Evolutionary conservation across 1,139 yeast species (phyloP), one percentile per base, ranked within the genome.

Genomic region (Debaryomycetaceae sp.): DNA sequence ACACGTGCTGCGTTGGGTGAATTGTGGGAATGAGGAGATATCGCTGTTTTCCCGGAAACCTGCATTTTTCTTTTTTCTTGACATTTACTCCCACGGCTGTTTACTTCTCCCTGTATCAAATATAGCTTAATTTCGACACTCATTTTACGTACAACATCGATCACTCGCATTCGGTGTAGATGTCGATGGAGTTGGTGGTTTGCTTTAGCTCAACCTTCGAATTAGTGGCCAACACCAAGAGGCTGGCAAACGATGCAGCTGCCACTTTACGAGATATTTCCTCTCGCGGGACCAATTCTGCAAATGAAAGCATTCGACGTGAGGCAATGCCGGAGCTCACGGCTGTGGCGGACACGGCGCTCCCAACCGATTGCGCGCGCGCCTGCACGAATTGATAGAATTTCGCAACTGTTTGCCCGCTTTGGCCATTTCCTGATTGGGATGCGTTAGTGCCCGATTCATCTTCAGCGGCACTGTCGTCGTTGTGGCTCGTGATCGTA

Each of bases 161-260:
- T 22, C 25, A 22, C 5, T 5, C 14, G 10, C 21, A 19, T 13
- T 8, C 14, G 25, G 25, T 22, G 25, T 22, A 22, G 25, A 22
- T 22, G 8, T 22, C 14, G 14, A 22, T 5, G 8, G 25, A 13
- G 14, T n/a, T n/a, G n/a, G n/a, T n/a, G n/a, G n/a, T n/a, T n/a
- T n/a, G n/a, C n/a, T n/a, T n/a, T n/a, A n/a, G n/a, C n/a, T 8
- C 5, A 22, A 8, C 8, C 14, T 16, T 22, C 12, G 8, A 22
- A 6, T 8, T 8, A 3, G 63, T 54, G 0, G 69, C 57, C 30
- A 69, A 48, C 27, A 65, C 60, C 26, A 70, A 48, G 2, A 68
- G 35, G 29, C 64, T 58, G 10, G 61, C 45, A 39, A 70, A 65
- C 3, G 72, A 57, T 31, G 52, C 59, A 10, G 62, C 66, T 11